Percentiles rank a stretch among this genome's conserved stretches.
These are phyloP conservation scores for Botrytis elliptica DNA, from an alignment of 2,329 filamentous ascomycete species.

Conservation along the genomic window DNA sequence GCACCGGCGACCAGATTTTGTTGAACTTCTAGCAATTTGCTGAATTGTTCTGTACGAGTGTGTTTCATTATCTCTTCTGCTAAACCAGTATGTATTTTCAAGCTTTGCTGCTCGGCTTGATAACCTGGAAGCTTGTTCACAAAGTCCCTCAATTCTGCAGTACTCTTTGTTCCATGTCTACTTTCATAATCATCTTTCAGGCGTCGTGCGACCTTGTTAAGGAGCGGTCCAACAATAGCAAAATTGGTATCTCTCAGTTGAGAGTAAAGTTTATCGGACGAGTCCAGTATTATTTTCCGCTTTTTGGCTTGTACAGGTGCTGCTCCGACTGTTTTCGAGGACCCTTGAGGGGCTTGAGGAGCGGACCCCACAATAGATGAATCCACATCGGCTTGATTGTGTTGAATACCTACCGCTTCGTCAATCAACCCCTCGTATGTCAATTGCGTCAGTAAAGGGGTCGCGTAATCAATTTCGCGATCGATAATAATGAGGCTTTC, in stretches of 20 bases:
- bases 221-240: conserved; percentile 81
- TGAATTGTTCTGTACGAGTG: conserved; percentile 86
- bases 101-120: conserved; percentile 87
- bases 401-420: conserved; percentile 85
- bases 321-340: conserved; percentile 56
- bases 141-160: conserved; percentile 88
- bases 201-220: conserved; percentile 88
- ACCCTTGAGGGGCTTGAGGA: conserved; percentile 54
- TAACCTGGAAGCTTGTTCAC: conserved; percentile 91
- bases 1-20: conserved; percentile 91
- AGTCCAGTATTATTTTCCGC: conserved; percentile 84
- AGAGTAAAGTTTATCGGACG: conserved; percentile 82
- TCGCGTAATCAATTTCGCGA: conserved; percentile 90
- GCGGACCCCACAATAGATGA: conserved; percentile 81
- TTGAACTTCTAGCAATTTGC: conserved; percentile 84
- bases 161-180: conserved; percentile 81
- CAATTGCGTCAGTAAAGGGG: conserved; percentile 85
- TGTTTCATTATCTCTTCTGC: conserved; percentile 95
- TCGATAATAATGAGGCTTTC: conserved; percentile 95
- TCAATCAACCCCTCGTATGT: conserved; percentile 97
- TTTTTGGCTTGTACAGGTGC: conserved; percentile 66
- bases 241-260: conserved; percentile 92
- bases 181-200: conserved; percentile 85
- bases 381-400: conserved; percentile 92
- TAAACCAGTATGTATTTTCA: conserved; percentile 88